Base-by-base conservation (phyloP, 768 basidiomycete species). In the Lentinula lateritia region DNA sequence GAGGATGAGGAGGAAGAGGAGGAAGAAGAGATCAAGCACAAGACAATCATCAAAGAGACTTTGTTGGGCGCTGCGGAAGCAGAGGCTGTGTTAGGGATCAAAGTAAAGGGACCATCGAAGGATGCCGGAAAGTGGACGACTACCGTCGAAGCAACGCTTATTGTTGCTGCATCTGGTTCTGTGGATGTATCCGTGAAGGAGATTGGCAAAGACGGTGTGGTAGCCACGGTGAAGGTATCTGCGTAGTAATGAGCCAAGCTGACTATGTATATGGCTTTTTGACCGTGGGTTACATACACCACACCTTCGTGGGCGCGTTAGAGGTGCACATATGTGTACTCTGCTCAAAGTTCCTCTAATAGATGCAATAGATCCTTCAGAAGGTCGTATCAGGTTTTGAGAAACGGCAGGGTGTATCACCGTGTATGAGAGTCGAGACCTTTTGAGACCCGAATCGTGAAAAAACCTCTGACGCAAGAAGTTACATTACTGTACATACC, bases 21-120 rank as follows among this genome's bases (percentile, higher is more conserved):
- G 15, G 85, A 83, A 63, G 71, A 78, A 35, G 86, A 89, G 72
- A 75, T 86, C 38, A 89, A 88, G 71, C 82, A 86, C 69, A 82
- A 82, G 69, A 81, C 76, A 9, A 66, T 86, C 45, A 77, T 74
- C 56, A 90, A 89, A 72, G 81, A 83, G 62, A 72, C 68, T 0
- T 73, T 80, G 57, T 66, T 92, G 18, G 80, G 80, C 20, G 75
- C 73, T 13, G 61, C 80, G 38, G 73, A 79, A 45, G 67, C 75
- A 10, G 72, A 78, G 6, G 76, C 81, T n/a, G 71, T 73, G 62
- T 69, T 77, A 20, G 80, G 75, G 3, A 74, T 78, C 41, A 66
- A 77, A 61, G 72, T 69, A 0, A 78, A 77, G 52, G 76, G 76
- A 2, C 77, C 77, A 62, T 63, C 71, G 13, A 71, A 70, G 62